Percentiles rank a stretch among this genome's conserved stretches.
These are phyloP conservation scores for Ananas comosus DNA, from an alignment of 176 grass and related monocot species.

Conservation along the genomic window DNA sequence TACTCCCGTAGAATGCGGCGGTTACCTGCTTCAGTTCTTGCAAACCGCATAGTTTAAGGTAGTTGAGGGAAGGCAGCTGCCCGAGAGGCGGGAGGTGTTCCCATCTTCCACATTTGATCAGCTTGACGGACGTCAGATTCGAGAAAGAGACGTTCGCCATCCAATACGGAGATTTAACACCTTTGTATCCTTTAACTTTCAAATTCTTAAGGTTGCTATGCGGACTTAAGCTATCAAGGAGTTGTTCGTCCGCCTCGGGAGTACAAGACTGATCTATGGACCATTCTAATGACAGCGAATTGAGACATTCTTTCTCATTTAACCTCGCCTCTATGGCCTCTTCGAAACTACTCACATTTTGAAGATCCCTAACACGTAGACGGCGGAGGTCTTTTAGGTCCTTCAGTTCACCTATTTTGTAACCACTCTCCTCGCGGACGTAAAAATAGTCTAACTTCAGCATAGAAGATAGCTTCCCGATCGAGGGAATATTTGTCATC, in stretches of 20 bases:
- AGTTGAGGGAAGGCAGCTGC: background rate
- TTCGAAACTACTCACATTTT: conserved; percentile 1
- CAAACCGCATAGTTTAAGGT: background rate
- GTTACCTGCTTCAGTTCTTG: background rate
- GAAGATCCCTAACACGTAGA: conserved; percentile 13
- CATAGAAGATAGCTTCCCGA: conserved; percentile 19
- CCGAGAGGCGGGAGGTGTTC: background rate
- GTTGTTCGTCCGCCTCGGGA: background rate
- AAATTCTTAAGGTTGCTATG: background rate
- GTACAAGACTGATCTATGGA: background rate
- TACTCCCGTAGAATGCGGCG: background rate
- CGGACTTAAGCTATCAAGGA: background rate
- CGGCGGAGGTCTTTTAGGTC: conserved; percentile 7
- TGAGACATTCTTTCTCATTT: background rate
- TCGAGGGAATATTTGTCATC: background rate
- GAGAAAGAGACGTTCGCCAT: background rate
- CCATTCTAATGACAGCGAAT: background rate
- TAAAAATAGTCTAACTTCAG: conserved; percentile 16
- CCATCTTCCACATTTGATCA: background rate
- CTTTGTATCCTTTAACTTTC: conserved; percentile 9
- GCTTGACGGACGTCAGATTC: background rate
- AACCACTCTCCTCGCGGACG: background rate
- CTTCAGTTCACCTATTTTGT: conserved; percentile 6
- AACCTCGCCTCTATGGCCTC: background rate
- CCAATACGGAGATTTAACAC: background rate